These are phyloP conservation scores for Cymbopogon flexuosus DNA, from an alignment of 202 grass and related monocot species.

Conservation along the genomic window DNA sequence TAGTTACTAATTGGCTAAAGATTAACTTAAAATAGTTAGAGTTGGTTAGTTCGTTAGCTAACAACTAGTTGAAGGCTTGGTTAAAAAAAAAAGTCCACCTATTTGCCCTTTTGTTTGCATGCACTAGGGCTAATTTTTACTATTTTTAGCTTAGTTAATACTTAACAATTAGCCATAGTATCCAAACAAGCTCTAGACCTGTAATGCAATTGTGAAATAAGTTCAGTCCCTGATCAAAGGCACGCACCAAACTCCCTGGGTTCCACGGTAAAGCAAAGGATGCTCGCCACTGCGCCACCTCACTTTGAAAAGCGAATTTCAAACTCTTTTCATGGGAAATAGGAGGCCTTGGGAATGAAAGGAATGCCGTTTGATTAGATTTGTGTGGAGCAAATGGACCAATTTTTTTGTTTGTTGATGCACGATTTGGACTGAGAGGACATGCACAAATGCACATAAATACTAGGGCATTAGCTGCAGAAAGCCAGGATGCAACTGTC, in stretches of 20 bases:
- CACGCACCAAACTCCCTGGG: slow-evolving; percentile 18
- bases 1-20: too few relatives aligned
- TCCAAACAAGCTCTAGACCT: neutral
- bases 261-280: slow-evolving; percentile 33
- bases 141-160: too few relatives aligned
- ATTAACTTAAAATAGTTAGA: too few relatives aligned
- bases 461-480: neutral
- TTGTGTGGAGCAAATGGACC: neutral
- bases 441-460: neutral
- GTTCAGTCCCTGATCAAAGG: neutral
- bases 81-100: too few relatives aligned
- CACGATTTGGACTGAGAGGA: neutral
- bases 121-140: too few relatives aligned
- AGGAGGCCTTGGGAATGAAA: slow-evolving; percentile 16
- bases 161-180: too few relatives aligned
- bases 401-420: neutral
- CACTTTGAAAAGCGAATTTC: slow-evolving; percentile 33
- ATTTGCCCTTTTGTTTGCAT: too few relatives aligned
- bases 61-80: too few relatives aligned
- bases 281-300: neutral
- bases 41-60: too few relatives aligned
- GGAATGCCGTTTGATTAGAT: neutral
- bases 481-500: neutral
- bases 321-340: slow-evolving; percentile 23
- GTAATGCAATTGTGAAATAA: neutral